phyloP scores from a whole-genome alignment of 768 basidiomycete genomes.

The Stropharia rugosoannulata region DNA sequence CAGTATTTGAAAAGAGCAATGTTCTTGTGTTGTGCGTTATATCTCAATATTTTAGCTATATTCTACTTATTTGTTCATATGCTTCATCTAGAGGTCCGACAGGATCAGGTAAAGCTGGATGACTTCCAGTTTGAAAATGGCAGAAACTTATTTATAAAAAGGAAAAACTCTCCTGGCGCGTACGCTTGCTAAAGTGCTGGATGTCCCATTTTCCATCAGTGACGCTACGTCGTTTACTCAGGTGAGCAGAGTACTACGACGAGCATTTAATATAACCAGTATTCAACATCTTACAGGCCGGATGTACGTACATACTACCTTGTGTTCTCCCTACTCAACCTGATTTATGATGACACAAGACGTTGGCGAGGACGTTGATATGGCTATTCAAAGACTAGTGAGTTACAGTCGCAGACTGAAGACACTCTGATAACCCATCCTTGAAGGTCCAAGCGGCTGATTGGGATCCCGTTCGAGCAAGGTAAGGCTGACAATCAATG shows the following conservation, averaged over 20 bases:
- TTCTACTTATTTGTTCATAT: constrained; percentile 1
- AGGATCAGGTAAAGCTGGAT: constrained; percentile 61
- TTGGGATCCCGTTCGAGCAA: constrained; percentile 84
- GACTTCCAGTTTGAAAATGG: neutral
- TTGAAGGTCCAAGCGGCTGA: constrained; percentile 82
- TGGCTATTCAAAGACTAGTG: constrained; percentile 83
- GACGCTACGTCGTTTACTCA: constrained; percentile 96
- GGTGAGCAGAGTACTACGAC: constrained; percentile 31
- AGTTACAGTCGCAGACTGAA: constrained; percentile 15
- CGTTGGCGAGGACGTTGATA: constrained; percentile 96
- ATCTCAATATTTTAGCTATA: neutral
- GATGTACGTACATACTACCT: constrained; percentile 12
- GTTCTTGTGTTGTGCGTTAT: constrained; percentile 80
- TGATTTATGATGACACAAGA: constrained; percentile 4
- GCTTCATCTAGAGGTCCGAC: constrained; percentile 65
- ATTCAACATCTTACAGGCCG: constrained; percentile 12
- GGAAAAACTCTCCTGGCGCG: constrained; percentile 91
- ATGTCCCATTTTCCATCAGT: constrained; percentile 92
- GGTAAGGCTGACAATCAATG: constrained; percentile 39
- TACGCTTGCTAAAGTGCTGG: constrained; percentile 86
- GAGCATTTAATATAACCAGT: neutral
- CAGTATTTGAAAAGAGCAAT: constrained; percentile 93
- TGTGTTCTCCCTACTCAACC: neutral
- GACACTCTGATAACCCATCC: neutral
- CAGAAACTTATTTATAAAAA: constrained; percentile 17